Evolutionary conservation across 2,329 filamentous ascomycete genomes (phyloP), one percentile per base, ranked within the genome.

Genomic region (Diaporthe capsici): DNA sequence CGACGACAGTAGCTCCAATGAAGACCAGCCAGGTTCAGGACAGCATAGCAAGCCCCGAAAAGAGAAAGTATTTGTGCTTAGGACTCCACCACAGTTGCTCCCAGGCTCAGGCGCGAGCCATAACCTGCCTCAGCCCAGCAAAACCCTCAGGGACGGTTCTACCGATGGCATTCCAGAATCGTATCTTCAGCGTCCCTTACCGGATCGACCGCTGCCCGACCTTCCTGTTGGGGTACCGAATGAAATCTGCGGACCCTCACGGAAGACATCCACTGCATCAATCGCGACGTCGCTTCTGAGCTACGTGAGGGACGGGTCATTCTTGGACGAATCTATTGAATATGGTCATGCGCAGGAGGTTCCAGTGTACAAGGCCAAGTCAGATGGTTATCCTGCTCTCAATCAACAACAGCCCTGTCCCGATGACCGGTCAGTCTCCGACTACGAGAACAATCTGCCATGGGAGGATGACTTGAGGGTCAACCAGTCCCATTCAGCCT

Each of bases 101-200:
- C 73, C 76, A 13, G 63, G 73, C n/a, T 53, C 53, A 13, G 34
- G 34, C 7, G 68, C 72, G 13, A 57, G n/a, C 47, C 71, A 60
- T 15, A 71, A 71, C 6, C 34, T 82, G 2, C 82, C 82, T 17
- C 81, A 84, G 76, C 82, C 83, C 17, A 82, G 82, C 80, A 84
- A 84, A 75, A 76, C 75, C 10, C 53, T 79, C 9, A 78, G 81
- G 31, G 82, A 84, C 55, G 72, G 72, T 12, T 74, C 72, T 20
- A 51, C 72, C 31, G 76, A 78, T 53, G 72, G 72, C 5, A 75
- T 74, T n/a, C 53, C 71, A 31, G 78, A 78, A 15, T 76, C 77
- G 2, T 81, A 82, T 49, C 61, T 79, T 39, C 77, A 79, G 34
- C 78, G 81, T 3, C 81, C 82, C 3, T 72, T 84, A 3, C 83